A percentile compares a stretch with the other conserved stretches of the same genome.
These are phyloP conservation scores for Monsonia emarginata DNA, from an alignment of 441 rosid species.

Conservation along the genomic window DNA sequence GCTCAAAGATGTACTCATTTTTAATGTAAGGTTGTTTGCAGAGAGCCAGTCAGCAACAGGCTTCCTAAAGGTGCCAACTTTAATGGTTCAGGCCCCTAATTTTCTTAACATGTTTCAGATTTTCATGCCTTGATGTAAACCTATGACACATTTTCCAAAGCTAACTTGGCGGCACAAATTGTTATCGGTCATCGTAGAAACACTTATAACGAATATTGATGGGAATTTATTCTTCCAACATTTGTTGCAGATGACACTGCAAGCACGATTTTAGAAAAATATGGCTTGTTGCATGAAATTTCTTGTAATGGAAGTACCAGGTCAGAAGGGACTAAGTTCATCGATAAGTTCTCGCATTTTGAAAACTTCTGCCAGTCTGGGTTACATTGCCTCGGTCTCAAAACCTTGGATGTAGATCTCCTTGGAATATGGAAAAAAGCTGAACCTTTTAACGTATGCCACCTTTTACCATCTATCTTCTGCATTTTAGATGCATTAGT, in stretches of 20 bases:
- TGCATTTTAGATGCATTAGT: constrained; percentile 7
- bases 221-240: neutral
- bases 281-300: constrained; percentile 15
- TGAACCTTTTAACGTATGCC: constrained; percentile 51
- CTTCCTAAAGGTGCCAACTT: neutral
- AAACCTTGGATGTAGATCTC: constrained; percentile 40
- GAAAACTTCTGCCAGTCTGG: constrained; percentile 57
- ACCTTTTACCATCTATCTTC: constrained; percentile 11
- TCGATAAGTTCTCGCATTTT: constrained; percentile 37
- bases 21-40: neutral
- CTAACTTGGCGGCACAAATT: neutral
- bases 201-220: neutral
- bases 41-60: neutral
- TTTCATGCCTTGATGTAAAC: neutral
- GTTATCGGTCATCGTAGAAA: neutral
- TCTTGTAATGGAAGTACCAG: constrained; percentile 16
- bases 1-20: constrained; percentile 9
- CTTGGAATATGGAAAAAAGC: constrained; percentile 49
- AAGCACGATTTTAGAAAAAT: constrained; percentile 16
- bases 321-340: constrained; percentile 19
- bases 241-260: constrained; percentile 26
- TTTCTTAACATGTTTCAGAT: neutral
- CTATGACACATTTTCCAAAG: neutral
- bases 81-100: neutral
- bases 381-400: constrained; percentile 52